Evolutionary conservation across 306 rosid species (phyloP), one percentile per base, ranked within the genome.

Genomic region (Hylodesmum podocarpum): DNA sequence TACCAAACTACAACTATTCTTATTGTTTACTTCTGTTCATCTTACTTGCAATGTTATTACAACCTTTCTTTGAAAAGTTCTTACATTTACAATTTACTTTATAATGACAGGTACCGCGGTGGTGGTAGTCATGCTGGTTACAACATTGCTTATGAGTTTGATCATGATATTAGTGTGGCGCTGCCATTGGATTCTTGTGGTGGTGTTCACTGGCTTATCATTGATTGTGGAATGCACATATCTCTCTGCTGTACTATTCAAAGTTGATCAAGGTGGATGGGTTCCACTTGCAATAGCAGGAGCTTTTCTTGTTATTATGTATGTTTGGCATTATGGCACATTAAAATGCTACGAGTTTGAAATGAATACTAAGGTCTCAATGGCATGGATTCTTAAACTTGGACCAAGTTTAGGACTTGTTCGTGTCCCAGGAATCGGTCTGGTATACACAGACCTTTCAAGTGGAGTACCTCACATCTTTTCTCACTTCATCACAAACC

Each of bases 321-420:
- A 84, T 51, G 88, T 84, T 68, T 95, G 98, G 98, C 96, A 95
- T 82, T 95, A 92, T 19, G 97, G 97, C 5, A 85, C 98, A 0
- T 80, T 84, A 69, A 89, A 83, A 73, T 95, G 97, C 31, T 95
- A 89, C 1, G 91, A 92, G 76, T 85, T 89, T 80, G 97, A 92
- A 77, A 76, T 95, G 86, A 97, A 95, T 72, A 88, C 92, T 76
- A 95, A 90, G 87, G 97, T 95, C 19, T 92, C 98, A 21, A 89
- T 90, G 96, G 93, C 97, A n/a, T 95, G 99, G 99, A 84, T 95
- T 87, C 94, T 95, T 0, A 97, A 98, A 3, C 97, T 95, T 18
- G 99, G 99, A 33, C 97, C 98, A 2, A 92, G 98, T 84, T 73
- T 95, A 70, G 98, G 97, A 80, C 91, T 95, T 4, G 97, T 95